These are phyloP conservation scores for Mikania micrantha DNA, from an alignment of 129 eudicot genomes.

Conservation along the genomic window DNA sequence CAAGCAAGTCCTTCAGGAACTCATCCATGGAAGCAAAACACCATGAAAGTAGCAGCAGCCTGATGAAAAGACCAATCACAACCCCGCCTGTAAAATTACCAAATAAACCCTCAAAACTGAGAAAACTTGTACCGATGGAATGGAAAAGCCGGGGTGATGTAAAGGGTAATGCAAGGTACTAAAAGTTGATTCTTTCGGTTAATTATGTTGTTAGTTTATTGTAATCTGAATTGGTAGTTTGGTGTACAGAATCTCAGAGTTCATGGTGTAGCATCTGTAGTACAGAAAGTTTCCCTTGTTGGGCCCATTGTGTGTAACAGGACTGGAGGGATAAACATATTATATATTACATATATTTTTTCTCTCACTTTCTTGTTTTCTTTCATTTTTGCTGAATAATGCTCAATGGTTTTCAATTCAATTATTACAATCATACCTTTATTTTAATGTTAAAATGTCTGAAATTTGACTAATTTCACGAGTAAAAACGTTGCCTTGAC, in stretches of 20 bases:
- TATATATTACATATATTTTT: constrained; percentile 17
- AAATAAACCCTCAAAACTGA: constrained; percentile 48
- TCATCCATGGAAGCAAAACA: constrained; percentile 27
- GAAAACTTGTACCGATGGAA: constrained; percentile 54
- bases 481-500: neutral
- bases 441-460: too few species aligned
- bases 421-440: neutral
- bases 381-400: neutral
- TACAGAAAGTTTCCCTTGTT: constrained; percentile 31
- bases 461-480: too few species aligned
- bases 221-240: constrained; percentile 24
- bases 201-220: constrained; percentile 28
- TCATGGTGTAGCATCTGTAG: constrained; percentile 34
- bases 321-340: neutral
- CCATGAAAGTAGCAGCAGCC: constrained; percentile 22
- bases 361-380: neutral
- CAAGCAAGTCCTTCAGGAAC: constrained; percentile 41
- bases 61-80: constrained; percentile 41
- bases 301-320: constrained; percentile 11
- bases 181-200: constrained; percentile 15
- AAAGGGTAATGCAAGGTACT: constrained; percentile 11
- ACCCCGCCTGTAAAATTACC: constrained; percentile 42
- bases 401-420: neutral
- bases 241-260: constrained; percentile 48
- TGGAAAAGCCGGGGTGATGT: constrained; percentile 39